A percentile compares a stretch with the other conserved stretches of the same genome.
Conservation (phyloP, 257 asterid genomes). For the Capsicum pubescens region DNA sequence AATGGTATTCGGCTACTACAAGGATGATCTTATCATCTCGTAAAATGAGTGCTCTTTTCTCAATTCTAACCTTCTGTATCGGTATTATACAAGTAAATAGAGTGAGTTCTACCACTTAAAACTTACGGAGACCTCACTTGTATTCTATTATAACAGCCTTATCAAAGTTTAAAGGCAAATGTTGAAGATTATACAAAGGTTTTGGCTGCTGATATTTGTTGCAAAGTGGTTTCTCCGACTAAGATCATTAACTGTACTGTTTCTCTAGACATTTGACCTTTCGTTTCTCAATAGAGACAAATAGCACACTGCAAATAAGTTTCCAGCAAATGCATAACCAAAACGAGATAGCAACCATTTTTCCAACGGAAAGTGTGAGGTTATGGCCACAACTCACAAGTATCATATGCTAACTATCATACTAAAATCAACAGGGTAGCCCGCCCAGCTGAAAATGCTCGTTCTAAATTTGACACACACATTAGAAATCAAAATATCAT, state of each 20-base stretch:
- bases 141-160: conserved; percentile 1
- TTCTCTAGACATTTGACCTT: background rate
- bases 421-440: background rate
- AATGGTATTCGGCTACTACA: background rate
- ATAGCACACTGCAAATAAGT: background rate
- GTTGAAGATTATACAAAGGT: background rate
- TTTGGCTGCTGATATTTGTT: background rate
- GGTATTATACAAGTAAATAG: background rate
- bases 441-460: conserved; percentile 11
- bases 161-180: background rate
- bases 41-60: background rate
- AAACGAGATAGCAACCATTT: background rate
- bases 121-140: background rate
- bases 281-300: background rate
- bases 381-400: background rate
- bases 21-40: background rate
- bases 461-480: background rate
- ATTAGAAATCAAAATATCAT: background rate
- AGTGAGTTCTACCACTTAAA: background rate
- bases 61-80: background rate
- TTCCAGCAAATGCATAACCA: background rate
- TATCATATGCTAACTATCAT: background rate
- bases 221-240: background rate
- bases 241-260: background rate
- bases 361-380: background rate